Evolutionary conservation across 129 eudicot genomes (phyloP), one percentile per base, ranked within the genome.

Genomic region (Heracleum sosnowskyi): DNA sequence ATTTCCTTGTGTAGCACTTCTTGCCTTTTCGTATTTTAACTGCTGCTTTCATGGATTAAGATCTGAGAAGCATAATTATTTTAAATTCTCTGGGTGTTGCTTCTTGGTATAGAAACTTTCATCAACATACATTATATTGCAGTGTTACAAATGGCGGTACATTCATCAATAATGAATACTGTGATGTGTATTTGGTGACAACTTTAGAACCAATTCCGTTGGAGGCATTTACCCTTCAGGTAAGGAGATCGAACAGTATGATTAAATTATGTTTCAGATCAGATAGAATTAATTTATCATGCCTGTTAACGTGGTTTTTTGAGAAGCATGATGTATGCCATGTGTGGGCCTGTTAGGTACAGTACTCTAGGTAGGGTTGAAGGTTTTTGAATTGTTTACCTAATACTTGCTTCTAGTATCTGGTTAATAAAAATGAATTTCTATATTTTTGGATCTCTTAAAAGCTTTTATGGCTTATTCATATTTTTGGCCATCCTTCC

Each of bases 181-280:
- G 87, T 79, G 97, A 95, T 85, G 99, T 95, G 47, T 95, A 92
- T 87, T 86, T 95, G 82, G 97, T 95, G 63, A 95, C 97, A 78
- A 95, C 96, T 47, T 36, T 84, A 74, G 84, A 84, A 73, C 99
- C 99, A 33, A 92, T 95, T 78, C 99, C 99, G 33, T 81, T 87
- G 88, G 99, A 92, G 85, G 99, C 99, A 66, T 95, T 92, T 87
- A 80, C 89, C 74, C 97, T 95, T 88, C 99, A 95, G 99, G 99
- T 95, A 20, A 84, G 77, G 24, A 44, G 34, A 39, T 28, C 34
- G n/a, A 39, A 60, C 12, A 40, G 47, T 72, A 18, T 60, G 41
- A 11, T 5, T 77, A 24, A 24, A 74, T 18, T 33, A 68, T 31
- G 42, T 18, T 70, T 4, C 0, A 15, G 11, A 66, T 73, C 46